phyloP scores from a whole-genome alignment of 257 asterid species.

The Buddleja alternifolia region DNA sequence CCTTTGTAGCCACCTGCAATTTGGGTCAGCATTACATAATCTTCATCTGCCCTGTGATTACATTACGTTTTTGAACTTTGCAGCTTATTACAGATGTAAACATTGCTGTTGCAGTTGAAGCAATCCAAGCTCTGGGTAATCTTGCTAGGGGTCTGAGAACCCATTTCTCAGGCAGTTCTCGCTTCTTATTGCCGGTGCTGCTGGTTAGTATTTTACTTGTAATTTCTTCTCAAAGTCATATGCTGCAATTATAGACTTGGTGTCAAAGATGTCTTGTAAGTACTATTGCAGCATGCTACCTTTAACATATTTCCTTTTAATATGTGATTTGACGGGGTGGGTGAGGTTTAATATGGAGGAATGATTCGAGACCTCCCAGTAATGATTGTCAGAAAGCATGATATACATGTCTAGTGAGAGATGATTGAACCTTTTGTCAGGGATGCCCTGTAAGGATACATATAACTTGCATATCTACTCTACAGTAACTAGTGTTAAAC shows the following conservation, averaged over 20 bases:
- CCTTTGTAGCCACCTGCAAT: slow-evolving; percentile 22
- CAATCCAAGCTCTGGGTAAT: slow-evolving; percentile 94
- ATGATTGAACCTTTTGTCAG: slow-evolving; percentile 18
- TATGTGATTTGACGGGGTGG: neutral
- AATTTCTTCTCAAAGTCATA: slow-evolving; percentile 2
- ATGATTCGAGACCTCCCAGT: neutral
- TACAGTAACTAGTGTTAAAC: neutral
- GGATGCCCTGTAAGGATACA: neutral
- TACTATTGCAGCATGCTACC: neutral
- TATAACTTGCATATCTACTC: neutral
- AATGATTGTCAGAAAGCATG: neutral
- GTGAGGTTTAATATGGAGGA: neutral
- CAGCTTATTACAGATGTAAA: slow-evolving; percentile 98
- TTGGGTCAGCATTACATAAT: slow-evolving; percentile 17
- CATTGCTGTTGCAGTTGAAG: slow-evolving; percentile 99
- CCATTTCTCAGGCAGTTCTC: slow-evolving; percentile 81
- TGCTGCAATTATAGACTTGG: slow-evolving; percentile 10
- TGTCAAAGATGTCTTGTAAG: slow-evolving; percentile 10
- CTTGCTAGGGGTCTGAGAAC: slow-evolving; percentile 96
- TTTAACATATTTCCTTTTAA: neutral
- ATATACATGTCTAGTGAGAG: neutral
- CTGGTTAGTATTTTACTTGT: slow-evolving; percentile 65
- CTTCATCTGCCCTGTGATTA: slow-evolving; percentile 26
- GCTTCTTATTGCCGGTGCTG: slow-evolving; percentile 79
- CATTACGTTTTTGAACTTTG: slow-evolving; percentile 36